These are phyloP conservation scores for Lepidium campestre DNA, from an alignment of 441 rosid species.

Conservation along the genomic window DNA sequence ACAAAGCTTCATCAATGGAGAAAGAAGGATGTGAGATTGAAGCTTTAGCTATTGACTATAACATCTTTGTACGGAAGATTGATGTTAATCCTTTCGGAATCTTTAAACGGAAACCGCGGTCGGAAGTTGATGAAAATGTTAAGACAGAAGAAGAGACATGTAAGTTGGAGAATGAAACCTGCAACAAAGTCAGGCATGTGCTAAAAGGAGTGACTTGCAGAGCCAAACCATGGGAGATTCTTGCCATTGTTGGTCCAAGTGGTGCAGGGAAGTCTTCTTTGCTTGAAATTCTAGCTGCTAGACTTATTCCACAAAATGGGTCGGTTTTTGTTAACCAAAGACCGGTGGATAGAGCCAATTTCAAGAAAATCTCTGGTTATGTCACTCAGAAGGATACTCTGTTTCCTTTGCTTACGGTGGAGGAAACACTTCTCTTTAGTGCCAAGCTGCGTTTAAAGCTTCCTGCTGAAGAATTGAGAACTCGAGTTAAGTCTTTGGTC, in stretches of 20 bases:
- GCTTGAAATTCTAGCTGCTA: constrained; percentile 72
- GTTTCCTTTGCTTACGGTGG: constrained; percentile 87
- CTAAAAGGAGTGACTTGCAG: constrained; percentile 60
- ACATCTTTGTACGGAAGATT: constrained; percentile 31
- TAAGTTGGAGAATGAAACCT: constrained; percentile 16
- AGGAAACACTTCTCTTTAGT: constrained; percentile 85
- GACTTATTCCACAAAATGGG: constrained; percentile 53
- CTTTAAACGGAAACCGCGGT: constrained; percentile 21
- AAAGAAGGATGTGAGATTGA: constrained; percentile 84
- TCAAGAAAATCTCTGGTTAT: constrained; percentile 78
- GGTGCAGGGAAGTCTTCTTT: constrained; percentile 93
- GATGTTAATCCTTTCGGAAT: constrained; percentile 34
- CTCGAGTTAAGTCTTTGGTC: constrained; percentile 59
- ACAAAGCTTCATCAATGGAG: constrained; percentile 46
- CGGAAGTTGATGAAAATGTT: constrained; percentile 22
- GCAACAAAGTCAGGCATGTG: constrained; percentile 38
- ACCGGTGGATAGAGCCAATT: constrained; percentile 48
- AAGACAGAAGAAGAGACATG: constrained; percentile 13
- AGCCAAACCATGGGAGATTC: constrained; percentile 91
- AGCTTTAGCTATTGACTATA: constrained; percentile 65
- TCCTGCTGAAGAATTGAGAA: constrained; percentile 39
- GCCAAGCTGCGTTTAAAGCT: constrained; percentile 70
- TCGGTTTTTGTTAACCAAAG: constrained; percentile 53
- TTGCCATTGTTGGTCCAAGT: constrained; percentile 92
- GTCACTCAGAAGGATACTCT: constrained; percentile 78